Conservation (phyloP, 345 rosid species). For the Linum tenue region DNA sequence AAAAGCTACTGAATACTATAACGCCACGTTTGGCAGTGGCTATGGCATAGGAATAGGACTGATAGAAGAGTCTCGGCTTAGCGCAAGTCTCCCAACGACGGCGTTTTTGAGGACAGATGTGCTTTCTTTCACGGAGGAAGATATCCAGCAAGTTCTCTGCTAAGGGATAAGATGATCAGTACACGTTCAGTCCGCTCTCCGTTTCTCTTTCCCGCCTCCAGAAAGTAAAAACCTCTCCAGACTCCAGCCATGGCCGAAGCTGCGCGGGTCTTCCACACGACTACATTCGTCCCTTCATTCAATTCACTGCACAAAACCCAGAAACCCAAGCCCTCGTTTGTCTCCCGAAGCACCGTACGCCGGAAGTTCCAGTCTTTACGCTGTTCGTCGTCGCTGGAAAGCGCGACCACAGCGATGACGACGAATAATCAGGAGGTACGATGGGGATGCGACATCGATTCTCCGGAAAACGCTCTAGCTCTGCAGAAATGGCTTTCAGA, state of each 20-base stretch:
- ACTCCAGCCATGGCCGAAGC: conserved; percentile 50
- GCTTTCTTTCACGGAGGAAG: no score
- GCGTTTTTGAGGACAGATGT: not conserved
- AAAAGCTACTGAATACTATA: no score
- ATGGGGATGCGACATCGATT: conserved; percentile 54
- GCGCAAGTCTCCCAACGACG: no score
- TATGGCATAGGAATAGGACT: no score
- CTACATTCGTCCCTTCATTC: conserved; percentile 34
- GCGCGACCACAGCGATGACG: conserved; percentile 15
- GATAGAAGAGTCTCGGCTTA: no score
- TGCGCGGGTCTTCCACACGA: conserved; percentile 40
- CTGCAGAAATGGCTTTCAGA: conserved; percentile 41
- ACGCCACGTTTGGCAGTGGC: no score
- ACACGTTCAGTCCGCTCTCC: conserved; percentile 7
- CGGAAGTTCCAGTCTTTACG: conserved; percentile 13
- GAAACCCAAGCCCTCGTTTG: conserved; percentile 8
- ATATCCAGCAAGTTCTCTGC: conserved; percentile 5
- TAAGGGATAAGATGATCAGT: conserved; percentile 8
- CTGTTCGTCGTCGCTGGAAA: conserved; percentile 37
- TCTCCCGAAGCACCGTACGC: conserved; percentile 16
- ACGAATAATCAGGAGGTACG: conserved; percentile 30
- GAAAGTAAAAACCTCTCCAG: not conserved
- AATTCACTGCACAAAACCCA: conserved; percentile 25
- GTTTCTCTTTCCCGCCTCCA: conserved; percentile 9
- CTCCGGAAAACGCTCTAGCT: conserved; percentile 1